Percentiles rank a stretch among this genome's conserved stretches.
Evolutionary conservation across 371 early-diverging fungal genomes (phyloP).

Genomic region (Mortierella sp.): DNA sequence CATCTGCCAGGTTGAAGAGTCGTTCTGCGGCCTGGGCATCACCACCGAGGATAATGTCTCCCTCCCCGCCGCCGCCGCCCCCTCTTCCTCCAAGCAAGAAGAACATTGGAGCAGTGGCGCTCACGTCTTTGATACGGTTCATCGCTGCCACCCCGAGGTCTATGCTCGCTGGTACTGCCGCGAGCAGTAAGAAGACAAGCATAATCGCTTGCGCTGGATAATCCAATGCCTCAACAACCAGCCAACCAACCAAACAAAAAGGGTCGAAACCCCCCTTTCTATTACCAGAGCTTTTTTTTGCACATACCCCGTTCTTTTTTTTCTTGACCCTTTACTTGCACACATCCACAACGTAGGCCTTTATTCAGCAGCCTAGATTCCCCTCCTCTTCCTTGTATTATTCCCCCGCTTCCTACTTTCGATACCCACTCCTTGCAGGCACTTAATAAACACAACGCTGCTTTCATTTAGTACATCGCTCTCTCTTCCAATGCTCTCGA

Average conservation of each 20-base stretch:
- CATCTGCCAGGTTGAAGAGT: slow-evolving; percentile 12
- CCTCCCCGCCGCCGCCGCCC: neutral
- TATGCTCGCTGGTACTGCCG: slow-evolving; percentile 49
- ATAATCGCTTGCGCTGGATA: too few relatives aligned
- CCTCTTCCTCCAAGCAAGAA: slow-evolving; percentile 3
- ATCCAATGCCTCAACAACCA: neutral
- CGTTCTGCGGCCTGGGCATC: slow-evolving; percentile 62
- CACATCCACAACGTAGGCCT: too few relatives aligned
- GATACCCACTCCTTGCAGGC: neutral
- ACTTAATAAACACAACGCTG: neutral
- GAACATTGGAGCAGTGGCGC: slow-evolving; percentile 17
- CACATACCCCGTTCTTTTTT: neutral
- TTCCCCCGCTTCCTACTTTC: neutral
- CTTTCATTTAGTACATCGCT: too few relatives aligned
- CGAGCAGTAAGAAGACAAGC: slow-evolving; percentile 3
- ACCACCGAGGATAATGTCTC: neutral
- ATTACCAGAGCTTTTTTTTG: slow-evolving; percentile 7
- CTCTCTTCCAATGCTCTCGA: too few relatives aligned
- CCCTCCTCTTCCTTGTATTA: neutral
- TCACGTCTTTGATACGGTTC: slow-evolving; percentile 32
- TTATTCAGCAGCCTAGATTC: neutral
- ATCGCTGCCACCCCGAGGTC: slow-evolving; percentile 52
- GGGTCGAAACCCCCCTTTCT: neutral
- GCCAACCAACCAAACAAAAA: neutral
- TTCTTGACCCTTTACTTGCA: too few relatives aligned